Conservation (phyloP, 495 filamentous ascomycete species). For the Neurospora terricola region DNA sequence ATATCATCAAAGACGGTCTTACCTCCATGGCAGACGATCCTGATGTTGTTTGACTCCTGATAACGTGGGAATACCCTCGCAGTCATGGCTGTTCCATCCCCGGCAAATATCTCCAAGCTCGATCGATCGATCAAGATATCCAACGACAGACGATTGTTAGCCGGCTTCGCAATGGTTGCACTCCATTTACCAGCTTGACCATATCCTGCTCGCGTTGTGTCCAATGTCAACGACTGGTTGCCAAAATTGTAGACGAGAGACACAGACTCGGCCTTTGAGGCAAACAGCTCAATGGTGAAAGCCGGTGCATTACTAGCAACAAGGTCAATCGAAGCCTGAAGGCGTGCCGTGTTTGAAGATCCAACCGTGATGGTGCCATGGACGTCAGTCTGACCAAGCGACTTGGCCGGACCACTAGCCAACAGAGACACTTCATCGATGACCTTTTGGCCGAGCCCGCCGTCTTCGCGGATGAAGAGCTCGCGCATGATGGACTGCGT, state of each 20-base stretch:
- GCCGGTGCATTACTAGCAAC: not conserved
- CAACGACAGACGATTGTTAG: not conserved
- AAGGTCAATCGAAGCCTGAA: not conserved
- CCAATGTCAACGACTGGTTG: not conserved
- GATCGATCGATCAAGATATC: not conserved
- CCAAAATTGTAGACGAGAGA: not conserved
- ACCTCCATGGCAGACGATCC: not conserved
- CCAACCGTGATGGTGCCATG: not conserved
- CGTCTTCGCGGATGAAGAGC: not conserved
- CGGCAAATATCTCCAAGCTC: not conserved
- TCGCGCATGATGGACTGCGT: not conserved
- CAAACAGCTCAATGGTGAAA: not conserved
- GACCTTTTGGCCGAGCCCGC: not conserved
- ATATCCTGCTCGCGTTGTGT: not conserved
- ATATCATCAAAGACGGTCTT: not conserved
- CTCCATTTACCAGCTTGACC: not conserved
- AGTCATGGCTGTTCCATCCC: not conserved
- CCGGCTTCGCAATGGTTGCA: not conserved
- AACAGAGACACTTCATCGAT: not conserved
- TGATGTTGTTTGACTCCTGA: not conserved
- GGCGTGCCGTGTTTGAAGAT: not conserved
- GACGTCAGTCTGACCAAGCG: not conserved
- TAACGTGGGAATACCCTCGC: not conserved
- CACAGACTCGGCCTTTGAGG: not conserved
- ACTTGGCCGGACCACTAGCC: not conserved